phyloP scores from a whole-genome alignment of 768 basidiomycete species.

The Russula griseocarnosa region DNA sequence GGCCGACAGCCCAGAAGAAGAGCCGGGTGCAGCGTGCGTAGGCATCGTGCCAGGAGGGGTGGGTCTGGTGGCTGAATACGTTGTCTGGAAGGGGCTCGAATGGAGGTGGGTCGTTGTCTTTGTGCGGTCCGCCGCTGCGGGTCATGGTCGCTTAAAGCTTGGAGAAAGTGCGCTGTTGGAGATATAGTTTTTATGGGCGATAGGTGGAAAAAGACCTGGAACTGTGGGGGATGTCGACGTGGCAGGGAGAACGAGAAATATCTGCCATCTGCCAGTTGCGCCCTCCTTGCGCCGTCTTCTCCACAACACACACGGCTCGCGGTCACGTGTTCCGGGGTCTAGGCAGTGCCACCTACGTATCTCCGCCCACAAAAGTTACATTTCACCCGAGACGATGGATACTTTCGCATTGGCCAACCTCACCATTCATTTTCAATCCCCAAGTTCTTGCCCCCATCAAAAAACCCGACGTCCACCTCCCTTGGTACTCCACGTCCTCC shows the following conservation, averaged over 20 bases:
- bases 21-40: slow-evolving; percentile 18
- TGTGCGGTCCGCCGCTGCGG: neutral
- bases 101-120: slow-evolving; percentile 1
- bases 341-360: neutral
- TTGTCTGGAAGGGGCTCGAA: slow-evolving; percentile 25
- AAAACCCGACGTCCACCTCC: too few species aligned
- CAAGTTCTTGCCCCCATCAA: too few species aligned
- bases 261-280: neutral
- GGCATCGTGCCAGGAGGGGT: slow-evolving; percentile 22
- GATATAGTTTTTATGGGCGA: neutral
- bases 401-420: too few species aligned
- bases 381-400: too few species aligned
- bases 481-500: too few species aligned
- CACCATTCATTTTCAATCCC: too few species aligned
- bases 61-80: slow-evolving; percentile 8
- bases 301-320: neutral
- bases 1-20: slow-evolving; percentile 26
- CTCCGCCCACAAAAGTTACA: too few species aligned
- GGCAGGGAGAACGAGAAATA: neutral
- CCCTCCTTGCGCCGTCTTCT: neutral
- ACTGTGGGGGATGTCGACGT: neutral
- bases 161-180: neutral
- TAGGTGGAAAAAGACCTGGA: neutral
- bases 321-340: neutral
- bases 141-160: slow-evolving; percentile 6